These are phyloP conservation scores for Chlorella ohadii DNA, from an alignment of 139 green algal species.

Conservation along the genomic window DNA sequence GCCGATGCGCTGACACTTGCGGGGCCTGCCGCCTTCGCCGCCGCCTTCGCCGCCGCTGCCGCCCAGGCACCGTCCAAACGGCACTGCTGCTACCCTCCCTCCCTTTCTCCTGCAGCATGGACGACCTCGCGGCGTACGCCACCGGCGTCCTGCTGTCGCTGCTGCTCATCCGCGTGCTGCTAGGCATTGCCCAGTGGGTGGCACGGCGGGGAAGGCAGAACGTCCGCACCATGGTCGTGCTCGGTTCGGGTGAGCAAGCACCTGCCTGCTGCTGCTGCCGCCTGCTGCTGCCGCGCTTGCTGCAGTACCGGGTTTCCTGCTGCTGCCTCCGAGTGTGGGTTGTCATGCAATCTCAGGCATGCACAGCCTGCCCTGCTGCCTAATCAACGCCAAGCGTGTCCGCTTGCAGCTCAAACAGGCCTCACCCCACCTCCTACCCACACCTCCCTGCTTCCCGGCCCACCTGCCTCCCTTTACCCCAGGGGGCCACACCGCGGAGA, in stretches of 20 bases:
- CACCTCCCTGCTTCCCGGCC: background rate
- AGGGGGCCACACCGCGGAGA: conserved; percentile 95
- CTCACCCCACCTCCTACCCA: too few relatives aligned
- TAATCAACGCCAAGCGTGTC: background rate
- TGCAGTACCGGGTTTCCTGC: too few relatives aligned
- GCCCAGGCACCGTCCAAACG: too few relatives aligned
- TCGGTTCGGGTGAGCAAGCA: conserved; percentile 73
- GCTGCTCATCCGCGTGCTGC: conserved; percentile 4
- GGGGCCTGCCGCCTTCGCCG: too few relatives aligned
- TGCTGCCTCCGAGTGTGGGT: too few relatives aligned
- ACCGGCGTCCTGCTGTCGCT: background rate
- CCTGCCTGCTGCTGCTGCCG: background rate
- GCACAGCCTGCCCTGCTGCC: background rate
- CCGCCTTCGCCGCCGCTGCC: too few relatives aligned
- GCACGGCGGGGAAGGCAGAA: background rate
- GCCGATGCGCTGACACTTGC: too few relatives aligned
- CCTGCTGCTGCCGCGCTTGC: background rate
- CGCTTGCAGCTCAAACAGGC: too few relatives aligned
- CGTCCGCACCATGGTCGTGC: conserved; percentile 75
- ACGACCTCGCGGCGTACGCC: background rate
- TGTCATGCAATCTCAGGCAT: too few relatives aligned
- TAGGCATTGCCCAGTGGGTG: background rate
- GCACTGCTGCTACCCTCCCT: too few relatives aligned
- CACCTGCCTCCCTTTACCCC: background rate
- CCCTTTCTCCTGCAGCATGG: background rate